These are phyloP conservation scores for Eucalyptus urophylla DNA, from an alignment of 345 rosid genomes.

Conservation along the genomic window DNA sequence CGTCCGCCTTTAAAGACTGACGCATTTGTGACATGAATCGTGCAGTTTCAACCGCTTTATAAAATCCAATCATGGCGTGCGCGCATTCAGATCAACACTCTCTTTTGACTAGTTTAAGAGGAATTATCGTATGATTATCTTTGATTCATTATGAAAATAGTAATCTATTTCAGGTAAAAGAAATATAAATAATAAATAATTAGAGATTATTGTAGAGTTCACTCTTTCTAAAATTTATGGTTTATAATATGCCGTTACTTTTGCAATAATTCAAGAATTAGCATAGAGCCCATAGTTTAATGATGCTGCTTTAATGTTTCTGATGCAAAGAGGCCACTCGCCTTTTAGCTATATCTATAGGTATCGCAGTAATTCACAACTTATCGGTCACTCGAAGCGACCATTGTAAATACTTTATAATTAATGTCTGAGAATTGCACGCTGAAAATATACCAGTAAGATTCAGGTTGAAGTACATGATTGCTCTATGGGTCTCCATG, in stretches of 20 bases:
- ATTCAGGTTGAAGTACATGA: background rate
- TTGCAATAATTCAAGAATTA: accelerated
- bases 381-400: accelerated
- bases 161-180: too few relatives aligned
- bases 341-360: background rate
- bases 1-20: background rate
- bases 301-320: too few relatives aligned
- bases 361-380: accelerated
- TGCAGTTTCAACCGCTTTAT: background rate
- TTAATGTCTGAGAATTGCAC: accelerated
- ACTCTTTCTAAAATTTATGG: accelerated
- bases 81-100: background rate
- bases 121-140: too few relatives aligned
- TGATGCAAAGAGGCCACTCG: accelerated
- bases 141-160: too few relatives aligned
- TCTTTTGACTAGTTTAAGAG: background rate
- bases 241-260: accelerated
- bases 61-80: accelerated
- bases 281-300: accelerated
- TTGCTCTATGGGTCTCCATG: accelerated
- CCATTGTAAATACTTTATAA: accelerated
- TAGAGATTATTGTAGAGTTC: too few relatives aligned
- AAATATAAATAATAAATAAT: too few relatives aligned
- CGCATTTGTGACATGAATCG: background rate
- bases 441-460: accelerated